Evolutionary conservation across 1,139 yeast genomes (phyloP).

Genomic region (Nadsonia starkeyi-henricii): DNA sequence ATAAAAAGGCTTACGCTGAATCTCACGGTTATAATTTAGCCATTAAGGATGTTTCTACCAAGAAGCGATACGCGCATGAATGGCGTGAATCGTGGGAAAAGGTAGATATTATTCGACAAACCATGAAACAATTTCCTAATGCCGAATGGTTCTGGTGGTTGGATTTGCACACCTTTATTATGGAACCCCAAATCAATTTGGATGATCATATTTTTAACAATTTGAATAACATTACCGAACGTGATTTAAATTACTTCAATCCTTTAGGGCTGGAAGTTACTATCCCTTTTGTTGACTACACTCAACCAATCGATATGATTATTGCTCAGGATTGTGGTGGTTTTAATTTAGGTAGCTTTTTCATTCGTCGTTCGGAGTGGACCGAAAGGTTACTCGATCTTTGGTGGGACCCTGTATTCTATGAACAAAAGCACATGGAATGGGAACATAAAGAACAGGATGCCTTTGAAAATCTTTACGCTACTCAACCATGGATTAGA

Average conservation of each 20-base stretch:
- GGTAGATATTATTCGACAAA: conserved; percentile 79
- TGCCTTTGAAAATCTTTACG: conserved; percentile 72
- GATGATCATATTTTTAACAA: conserved; percentile 65
- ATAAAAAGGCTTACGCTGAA: conserved; percentile 77
- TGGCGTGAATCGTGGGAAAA: conserved; percentile 99
- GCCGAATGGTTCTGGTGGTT: conserved; percentile 99
- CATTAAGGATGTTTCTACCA: conserved; percentile 77
- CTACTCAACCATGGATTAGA: conserved; percentile 76
- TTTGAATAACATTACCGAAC: conserved; percentile 53
- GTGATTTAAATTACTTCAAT: conserved; percentile 55
- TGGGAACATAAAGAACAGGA: conserved; percentile 99
- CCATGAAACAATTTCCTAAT: conserved; percentile 90
- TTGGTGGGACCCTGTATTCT: conserved; percentile 98
- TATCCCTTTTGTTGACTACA: conserved; percentile 63
- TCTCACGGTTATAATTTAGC: conserved; percentile 82
- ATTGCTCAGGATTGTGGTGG: conserved; percentile 97
- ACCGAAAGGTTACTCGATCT: conserved; percentile 68
- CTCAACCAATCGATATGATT: conserved; percentile 58
- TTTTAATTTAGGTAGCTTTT: conserved; percentile 80
- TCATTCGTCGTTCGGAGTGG: conserved; percentile 79
- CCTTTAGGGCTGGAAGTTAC: conserved; percentile 57
- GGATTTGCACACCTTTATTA: conserved; percentile 84
- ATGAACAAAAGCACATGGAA: conserved; percentile 93
- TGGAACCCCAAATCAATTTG: conserved; percentile 81
- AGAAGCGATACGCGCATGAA: conserved; percentile 86